phyloP scores from a whole-genome alignment of 371 early-diverging fungal species.

The Mortierella sp. region DNA sequence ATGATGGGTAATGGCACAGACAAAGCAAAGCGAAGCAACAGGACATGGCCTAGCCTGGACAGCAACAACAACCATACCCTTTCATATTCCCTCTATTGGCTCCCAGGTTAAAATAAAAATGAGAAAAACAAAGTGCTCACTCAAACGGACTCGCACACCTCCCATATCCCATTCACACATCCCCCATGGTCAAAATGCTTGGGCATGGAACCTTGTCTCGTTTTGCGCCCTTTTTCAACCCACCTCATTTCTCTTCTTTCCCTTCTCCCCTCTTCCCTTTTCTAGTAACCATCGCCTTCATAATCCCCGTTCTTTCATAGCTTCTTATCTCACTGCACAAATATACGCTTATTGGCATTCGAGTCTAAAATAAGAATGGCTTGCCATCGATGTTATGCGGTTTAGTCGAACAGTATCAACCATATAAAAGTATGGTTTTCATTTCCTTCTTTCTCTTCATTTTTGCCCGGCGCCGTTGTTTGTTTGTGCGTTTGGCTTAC shows the following conservation, averaged over 20 bases:
- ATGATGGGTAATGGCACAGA: background rate
- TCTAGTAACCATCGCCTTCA: background rate
- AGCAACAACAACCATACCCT: background rate
- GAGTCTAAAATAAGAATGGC: conserved; percentile 1
- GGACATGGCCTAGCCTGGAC: conserved; percentile 3
- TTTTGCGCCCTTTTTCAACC: background rate
- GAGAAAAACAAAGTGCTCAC: background rate
- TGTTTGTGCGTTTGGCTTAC: conserved; percentile 3
- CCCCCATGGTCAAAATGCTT: background rate
- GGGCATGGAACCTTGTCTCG: conserved; percentile 9
- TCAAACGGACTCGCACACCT: conserved; percentile 1
- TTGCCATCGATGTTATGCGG: background rate
- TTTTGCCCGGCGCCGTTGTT: background rate
- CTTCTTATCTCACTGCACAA: background rate
- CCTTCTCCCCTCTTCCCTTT: background rate
- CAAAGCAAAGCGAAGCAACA: background rate
- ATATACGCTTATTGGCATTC: no score
- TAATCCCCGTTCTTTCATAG: background rate
- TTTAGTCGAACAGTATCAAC: background rate
- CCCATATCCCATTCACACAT: background rate
- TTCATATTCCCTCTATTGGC: background rate
- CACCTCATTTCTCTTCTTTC: background rate
- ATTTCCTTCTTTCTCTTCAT: background rate
- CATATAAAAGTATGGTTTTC: background rate
- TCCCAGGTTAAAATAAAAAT: conserved; percentile 2